phyloP scores from a whole-genome alignment of 176 grass and related monocot species.

The Lolium rigidum region DNA sequence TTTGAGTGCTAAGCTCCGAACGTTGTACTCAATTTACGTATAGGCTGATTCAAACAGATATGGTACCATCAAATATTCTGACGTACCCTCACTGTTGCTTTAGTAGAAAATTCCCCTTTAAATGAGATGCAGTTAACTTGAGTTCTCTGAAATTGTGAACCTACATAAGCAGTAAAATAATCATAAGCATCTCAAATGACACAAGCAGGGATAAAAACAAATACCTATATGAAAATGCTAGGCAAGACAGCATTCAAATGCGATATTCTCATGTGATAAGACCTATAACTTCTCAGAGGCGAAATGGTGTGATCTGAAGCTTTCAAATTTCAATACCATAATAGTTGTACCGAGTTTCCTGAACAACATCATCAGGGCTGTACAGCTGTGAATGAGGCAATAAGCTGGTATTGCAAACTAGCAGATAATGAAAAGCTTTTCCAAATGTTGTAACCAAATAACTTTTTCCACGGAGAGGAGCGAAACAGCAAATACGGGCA shows the following conservation, averaged over 20 bases:
- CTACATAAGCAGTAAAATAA: constrained; percentile 10
- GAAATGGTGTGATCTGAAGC: not conserved
- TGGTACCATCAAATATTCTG: not conserved
- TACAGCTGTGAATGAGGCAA: constrained; percentile 4
- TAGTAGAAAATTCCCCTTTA: constrained; percentile 31
- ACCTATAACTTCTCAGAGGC: not conserved
- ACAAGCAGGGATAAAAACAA: not conserved
- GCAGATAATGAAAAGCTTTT: not conserved
- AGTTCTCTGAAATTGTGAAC: constrained; percentile 13
- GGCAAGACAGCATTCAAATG: constrained; percentile 17
- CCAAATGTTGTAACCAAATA: not conserved
- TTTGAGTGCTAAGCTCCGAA: constrained; percentile 1
- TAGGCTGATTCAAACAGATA: constrained; percentile 17
- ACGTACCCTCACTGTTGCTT: constrained; percentile 52
- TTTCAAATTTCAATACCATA: not conserved
- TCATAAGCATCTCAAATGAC: constrained; percentile 20
- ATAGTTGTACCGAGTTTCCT: constrained; percentile 2
- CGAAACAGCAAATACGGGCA: not conserved
- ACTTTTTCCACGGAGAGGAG: not conserved
- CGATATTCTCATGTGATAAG: not conserved
- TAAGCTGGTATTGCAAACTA: not conserved
- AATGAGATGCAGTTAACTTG: constrained; percentile 47
- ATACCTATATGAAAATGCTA: constrained; percentile 8
- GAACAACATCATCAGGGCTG: not conserved
- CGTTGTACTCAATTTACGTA: not conserved